A percentile compares a stretch with the other conserved stretches of the same genome.
These are phyloP conservation scores for Aspergillus costaricaensis DNA, from an alignment of 2,329 filamentous ascomycete genomes.

Conservation along the genomic window DNA sequence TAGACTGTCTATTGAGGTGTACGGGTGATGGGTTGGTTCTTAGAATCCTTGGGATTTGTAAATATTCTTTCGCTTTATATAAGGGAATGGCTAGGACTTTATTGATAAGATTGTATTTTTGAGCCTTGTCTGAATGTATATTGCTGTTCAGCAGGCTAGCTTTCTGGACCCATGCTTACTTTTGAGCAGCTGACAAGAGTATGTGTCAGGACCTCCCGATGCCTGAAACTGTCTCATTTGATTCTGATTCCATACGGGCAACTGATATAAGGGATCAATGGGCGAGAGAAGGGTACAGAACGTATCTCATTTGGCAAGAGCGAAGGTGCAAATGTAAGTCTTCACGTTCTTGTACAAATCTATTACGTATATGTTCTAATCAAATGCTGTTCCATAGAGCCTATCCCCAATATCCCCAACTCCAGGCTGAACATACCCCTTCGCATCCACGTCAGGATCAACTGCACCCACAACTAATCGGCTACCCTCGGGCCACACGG, in stretches of 20 bases:
- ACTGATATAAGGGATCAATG: too few relatives aligned
- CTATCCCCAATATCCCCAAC: constrained; percentile 35
- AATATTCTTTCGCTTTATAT: background rate
- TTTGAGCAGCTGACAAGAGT: too few relatives aligned
- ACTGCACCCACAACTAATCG: constrained; percentile 29
- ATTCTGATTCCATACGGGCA: too few relatives aligned
- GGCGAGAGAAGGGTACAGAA: too few relatives aligned
- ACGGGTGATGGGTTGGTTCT: too few relatives aligned
- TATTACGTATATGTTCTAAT: background rate
- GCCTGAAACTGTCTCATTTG: too few relatives aligned
- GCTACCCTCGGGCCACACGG: constrained; percentile 29
- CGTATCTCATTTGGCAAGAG: too few relatives aligned
- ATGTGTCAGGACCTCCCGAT: too few relatives aligned
- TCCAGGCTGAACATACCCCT: constrained; percentile 30
- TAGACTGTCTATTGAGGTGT: background rate
- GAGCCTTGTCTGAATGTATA: background rate
- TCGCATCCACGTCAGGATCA: constrained; percentile 27
- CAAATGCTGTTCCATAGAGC: constrained; percentile 27
- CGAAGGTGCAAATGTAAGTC: too few relatives aligned
- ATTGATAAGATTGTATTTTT: too few relatives aligned
- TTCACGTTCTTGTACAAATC: too few relatives aligned
- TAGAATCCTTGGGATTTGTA: background rate
- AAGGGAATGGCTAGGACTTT: background rate
- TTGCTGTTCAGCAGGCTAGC: background rate
- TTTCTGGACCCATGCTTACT: too few relatives aligned